phyloP scores from a whole-genome alignment of 2,329 filamentous ascomycete species.

The Arthrinium puccinioides region DNA sequence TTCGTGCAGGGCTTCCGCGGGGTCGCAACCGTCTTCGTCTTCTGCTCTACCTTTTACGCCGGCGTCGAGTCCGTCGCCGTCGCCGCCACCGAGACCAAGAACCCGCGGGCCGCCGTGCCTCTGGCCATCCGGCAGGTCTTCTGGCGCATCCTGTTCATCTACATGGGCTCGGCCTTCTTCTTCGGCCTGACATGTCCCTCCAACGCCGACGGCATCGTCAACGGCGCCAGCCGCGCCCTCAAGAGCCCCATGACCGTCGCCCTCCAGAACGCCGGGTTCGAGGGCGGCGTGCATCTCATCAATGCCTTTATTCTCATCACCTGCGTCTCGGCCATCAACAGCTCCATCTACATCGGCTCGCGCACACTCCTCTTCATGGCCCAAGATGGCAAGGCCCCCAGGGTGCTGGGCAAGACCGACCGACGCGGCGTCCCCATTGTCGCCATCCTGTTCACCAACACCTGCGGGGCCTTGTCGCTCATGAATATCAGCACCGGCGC shows the following conservation, averaged over 20 bases:
- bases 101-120: slow-evolving; percentile 48
- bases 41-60: slow-evolving; percentile 63
- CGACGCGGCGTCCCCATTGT: slow-evolving; percentile 51
- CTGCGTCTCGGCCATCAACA: slow-evolving; percentile 65
- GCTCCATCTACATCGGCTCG: slow-evolving; percentile 70
- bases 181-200: slow-evolving; percentile 68
- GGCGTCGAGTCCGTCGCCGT: slow-evolving; percentile 58
- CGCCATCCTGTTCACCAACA: slow-evolving; percentile 61
- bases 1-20: slow-evolving; percentile 63
- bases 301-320: slow-evolving; percentile 72
- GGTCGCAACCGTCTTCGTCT: slow-evolving; percentile 59
- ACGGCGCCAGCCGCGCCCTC: slow-evolving; percentile 53
- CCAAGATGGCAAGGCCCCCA: slow-evolving; percentile 63
- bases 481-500: slow-evolving; percentile 66
- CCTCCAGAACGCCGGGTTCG: slow-evolving; percentile 66
- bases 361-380: slow-evolving; percentile 72
- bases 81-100: slow-evolving; percentile 53
- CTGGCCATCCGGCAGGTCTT: slow-evolving; percentile 54
- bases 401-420: slow-evolving; percentile 61
- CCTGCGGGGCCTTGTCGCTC: slow-evolving; percentile 65
- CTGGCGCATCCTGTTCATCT: slow-evolving; percentile 54
- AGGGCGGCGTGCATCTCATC: slow-evolving; percentile 67
- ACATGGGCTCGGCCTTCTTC: slow-evolving; percentile 67
- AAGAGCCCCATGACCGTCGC: slow-evolving; percentile 69
- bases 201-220: slow-evolving; percentile 56